Base-by-base conservation (phyloP, 371 early-diverging fungal species). In the Furculomyces boomerangus region DNA sequence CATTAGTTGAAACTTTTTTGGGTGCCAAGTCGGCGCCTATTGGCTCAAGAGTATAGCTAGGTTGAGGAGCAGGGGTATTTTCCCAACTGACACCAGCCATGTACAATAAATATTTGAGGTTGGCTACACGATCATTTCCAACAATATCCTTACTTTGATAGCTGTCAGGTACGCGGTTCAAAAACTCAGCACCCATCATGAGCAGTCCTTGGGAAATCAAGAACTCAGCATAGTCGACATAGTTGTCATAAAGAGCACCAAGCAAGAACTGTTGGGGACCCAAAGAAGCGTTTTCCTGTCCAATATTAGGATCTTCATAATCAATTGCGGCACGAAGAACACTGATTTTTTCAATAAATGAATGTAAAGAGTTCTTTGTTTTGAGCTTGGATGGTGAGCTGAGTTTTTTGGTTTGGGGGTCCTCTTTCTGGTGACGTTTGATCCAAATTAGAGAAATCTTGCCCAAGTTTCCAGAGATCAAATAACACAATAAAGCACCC, bases 311-410 rank as follows among this genome's bases (percentile, higher is more conserved):
- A 29, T 88, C 88, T 20, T 79, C 77, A 66, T 79, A 93, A 30
- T 79, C 77, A 54, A 92, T 85, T 0, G 92, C 94, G 57, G 82
- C 83, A 32, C 88, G 76, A 77, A 90, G 89, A 18, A 94, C 81
- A 8, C 89, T 78, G 20, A 92, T 80, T 70, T 90, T 90, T 64
- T 93, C 93, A 40, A 94, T 77, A 43, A 93, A 67, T 37, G 74
- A 64, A 50, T 93, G 93, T 37, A 93, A 68, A 5, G 76, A 63
- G 20, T 67, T 56, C 2, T 71, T 72, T 24, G 69, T 69, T 29
- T 71, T 69, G 44, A 68, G 70, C 2, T 60, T 67, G 3, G 77
- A 71, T 1, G 61, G 57, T n/a, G 58, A 54, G 14, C 53, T 50
- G 28, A 62, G 51, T 27, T 60, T 57, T 27, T 58, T 35, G 37